Conservation (phyloP, 2,329 filamentous ascomycete genomes). For the Apiospora aurea region DNA sequence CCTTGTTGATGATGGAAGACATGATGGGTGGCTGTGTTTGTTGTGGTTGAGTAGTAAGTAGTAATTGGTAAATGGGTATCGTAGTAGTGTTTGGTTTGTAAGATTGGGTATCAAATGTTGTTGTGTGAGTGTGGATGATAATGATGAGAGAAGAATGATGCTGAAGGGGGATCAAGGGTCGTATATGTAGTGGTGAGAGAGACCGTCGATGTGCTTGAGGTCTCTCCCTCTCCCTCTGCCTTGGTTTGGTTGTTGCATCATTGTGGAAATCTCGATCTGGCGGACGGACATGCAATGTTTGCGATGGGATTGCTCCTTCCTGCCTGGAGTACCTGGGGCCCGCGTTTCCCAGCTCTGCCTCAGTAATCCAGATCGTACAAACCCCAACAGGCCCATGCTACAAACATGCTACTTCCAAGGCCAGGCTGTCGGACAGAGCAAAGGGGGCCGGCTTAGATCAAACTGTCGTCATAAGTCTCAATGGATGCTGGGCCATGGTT, state of each 20-base stretch:
- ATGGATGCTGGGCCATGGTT: not conserved
- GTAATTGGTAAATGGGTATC: conserved; percentile 11
- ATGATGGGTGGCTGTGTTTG: conserved; percentile 49
- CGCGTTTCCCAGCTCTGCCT: not conserved
- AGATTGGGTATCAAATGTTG: conserved; percentile 7
- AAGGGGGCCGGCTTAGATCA: conserved; percentile 11
- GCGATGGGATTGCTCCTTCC: conserved; percentile 14
- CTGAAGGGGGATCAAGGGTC: not conserved
- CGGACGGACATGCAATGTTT: conserved; percentile 4
- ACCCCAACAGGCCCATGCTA: conserved; percentile 3
- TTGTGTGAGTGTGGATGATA: conserved; percentile 10
- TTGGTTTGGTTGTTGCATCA: conserved; percentile 19
- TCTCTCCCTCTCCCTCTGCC: not conserved
- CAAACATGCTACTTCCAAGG: conserved; percentile 20
- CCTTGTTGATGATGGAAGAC: conserved; percentile 65
- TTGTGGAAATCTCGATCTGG: conserved; percentile 13
- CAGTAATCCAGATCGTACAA: conserved; percentile 4
- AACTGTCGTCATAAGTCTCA: conserved; percentile 13
- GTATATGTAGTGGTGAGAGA: conserved; percentile 7
- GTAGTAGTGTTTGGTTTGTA: conserved; percentile 10
- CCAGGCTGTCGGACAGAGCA: conserved; percentile 7
- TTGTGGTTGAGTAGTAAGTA: not conserved
- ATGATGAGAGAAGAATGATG: conserved; percentile 11
- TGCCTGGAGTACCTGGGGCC: not conserved
- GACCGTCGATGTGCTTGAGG: not conserved